Evolutionary conservation across 1,284 basidiomycete genomes (phyloP).

Genomic region (Irpex rosettiformis): DNA sequence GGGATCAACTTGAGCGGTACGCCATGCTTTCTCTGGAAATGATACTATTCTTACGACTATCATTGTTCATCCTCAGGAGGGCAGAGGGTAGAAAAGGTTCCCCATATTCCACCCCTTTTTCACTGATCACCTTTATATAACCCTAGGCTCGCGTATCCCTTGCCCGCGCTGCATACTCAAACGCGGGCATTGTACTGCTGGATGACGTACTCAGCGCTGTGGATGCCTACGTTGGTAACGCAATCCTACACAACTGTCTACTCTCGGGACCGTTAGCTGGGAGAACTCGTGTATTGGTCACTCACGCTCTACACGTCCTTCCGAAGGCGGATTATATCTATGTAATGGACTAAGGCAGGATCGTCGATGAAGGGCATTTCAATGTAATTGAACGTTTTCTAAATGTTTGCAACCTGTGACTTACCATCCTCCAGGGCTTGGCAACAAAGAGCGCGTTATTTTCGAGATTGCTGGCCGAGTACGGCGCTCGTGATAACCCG

Average conservation of each 20-base stretch:
- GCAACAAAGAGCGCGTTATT: slow-evolving; percentile 51
- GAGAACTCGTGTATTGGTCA: slow-evolving; percentile 74
- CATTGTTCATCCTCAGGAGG: slow-evolving; percentile 36
- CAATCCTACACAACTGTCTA: slow-evolving; percentile 59
- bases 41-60: not conserved
- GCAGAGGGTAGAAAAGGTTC: slow-evolving; percentile 45
- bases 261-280: slow-evolving; percentile 53
- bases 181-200: slow-evolving; percentile 69
- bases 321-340: slow-evolving; percentile 69
- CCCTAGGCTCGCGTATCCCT: slow-evolving; percentile 78
- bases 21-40: slow-evolving; percentile 13
- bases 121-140: slow-evolving; percentile 18
- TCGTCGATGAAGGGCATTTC: slow-evolving; percentile 65
- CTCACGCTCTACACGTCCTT: slow-evolving; percentile 73
- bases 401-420: not conserved
- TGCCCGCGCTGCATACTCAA: slow-evolving; percentile 78
- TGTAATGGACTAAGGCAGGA: slow-evolving; percentile 66
- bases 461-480: slow-evolving; percentile 58
- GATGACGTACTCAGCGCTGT: slow-evolving; percentile 74
- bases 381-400: slow-evolving; percentile 34
- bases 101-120: not conserved
- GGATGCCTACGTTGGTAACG: slow-evolving; percentile 65
- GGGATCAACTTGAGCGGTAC: slow-evolving; percentile 66
- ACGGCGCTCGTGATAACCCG: slow-evolving; percentile 42
- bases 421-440: slow-evolving; percentile 39